These are phyloP conservation scores for Sequoiadendron giganteum DNA, from an alignment of 75 land plant species.

Conservation along the genomic window DNA sequence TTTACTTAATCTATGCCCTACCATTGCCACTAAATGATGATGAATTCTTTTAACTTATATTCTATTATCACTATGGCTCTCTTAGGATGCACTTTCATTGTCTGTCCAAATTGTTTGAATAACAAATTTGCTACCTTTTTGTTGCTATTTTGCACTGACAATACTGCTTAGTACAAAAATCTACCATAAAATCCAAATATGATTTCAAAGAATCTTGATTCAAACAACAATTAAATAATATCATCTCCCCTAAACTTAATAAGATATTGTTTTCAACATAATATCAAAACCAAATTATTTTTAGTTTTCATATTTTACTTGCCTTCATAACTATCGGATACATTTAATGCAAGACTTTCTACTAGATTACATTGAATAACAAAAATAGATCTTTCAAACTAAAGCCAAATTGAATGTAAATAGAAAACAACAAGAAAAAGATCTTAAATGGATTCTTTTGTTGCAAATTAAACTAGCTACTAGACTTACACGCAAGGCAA, in stretches of 20 bases:
- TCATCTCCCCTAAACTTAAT: neutral
- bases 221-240: neutral
- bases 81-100: neutral
- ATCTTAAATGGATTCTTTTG: neutral
- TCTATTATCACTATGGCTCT: neutral
- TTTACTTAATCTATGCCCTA: neutral
- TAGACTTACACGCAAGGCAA: constrained; percentile 55
- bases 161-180: neutral
- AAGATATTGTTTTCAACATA: neutral
- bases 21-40: neutral
- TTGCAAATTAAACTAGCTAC: neutral
- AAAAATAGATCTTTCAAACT: neutral
- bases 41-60: neutral
- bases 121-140: neutral
- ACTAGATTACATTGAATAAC: neutral
- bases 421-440: neutral
- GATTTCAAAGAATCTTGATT: neutral
- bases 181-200: neutral
- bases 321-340: neutral
- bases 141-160: neutral
- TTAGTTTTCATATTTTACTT: neutral
- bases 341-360: neutral
- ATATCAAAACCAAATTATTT: neutral
- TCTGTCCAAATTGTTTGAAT: neutral
- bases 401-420: neutral